Conservation (phyloP, 352 stramenopile genomes). For the Globisporangium nagaii region DNA sequence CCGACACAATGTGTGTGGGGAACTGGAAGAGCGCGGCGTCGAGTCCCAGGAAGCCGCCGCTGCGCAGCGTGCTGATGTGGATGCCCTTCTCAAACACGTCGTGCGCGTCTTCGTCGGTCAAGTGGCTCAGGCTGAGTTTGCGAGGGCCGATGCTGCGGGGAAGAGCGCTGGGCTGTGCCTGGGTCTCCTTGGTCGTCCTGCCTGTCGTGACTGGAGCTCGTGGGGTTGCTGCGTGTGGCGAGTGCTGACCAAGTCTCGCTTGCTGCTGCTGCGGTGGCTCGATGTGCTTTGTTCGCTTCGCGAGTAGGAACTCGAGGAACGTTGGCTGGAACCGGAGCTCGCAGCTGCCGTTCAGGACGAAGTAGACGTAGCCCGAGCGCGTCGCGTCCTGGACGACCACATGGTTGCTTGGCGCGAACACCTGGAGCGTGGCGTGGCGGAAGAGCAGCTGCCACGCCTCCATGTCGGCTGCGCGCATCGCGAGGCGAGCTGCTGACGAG, state of each 20-base stretch:
- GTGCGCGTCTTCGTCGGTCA: not conserved
- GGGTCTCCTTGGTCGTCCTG: too few species aligned
- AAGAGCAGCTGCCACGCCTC: conserved; percentile 13
- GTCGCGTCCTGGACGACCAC: conserved; percentile 28
- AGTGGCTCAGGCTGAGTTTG: conserved; percentile 2
- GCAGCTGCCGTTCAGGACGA: conserved; percentile 26
- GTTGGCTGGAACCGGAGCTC: conserved; percentile 22
- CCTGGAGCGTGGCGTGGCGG: conserved; percentile 13
- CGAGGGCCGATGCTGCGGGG: too few species aligned
- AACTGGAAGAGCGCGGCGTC: conserved; percentile 45
- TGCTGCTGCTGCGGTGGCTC: not conserved
- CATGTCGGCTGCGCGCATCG: not conserved
- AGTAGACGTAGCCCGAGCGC: conserved; percentile 17
- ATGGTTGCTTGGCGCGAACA: conserved; percentile 8
- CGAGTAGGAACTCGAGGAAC: conserved; percentile 20
- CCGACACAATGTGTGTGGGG: conserved; percentile 21
- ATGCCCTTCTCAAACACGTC: conserved; percentile 2
- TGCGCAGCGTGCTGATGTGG: conserved; percentile 23
- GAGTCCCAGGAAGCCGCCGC: conserved; percentile 41
- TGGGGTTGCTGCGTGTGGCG: too few species aligned
- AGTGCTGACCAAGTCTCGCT: too few species aligned
- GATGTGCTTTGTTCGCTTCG: conserved; percentile 14
- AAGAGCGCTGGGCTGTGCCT: too few species aligned
- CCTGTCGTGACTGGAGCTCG: too few species aligned
- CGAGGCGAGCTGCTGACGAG: not conserved